Conservation (phyloP, 2,329 filamentous ascomycete species). For the Epicoccum nigrum region DNA sequence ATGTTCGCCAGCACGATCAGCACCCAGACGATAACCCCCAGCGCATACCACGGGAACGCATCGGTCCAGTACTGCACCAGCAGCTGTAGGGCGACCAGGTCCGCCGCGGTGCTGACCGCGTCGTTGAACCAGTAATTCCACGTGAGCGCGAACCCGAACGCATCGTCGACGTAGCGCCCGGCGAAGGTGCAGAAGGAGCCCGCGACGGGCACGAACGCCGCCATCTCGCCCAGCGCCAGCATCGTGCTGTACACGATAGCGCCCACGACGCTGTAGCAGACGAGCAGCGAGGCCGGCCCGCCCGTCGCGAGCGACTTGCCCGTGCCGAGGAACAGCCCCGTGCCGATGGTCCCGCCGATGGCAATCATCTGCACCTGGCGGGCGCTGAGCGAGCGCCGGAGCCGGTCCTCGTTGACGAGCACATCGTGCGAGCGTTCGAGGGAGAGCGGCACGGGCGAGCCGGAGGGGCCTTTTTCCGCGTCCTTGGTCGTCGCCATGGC, state of each 20-base stretch:
- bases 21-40: slow-evolving; percentile 41
- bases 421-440: slow-evolving; percentile 16
- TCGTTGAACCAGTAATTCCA: slow-evolving; percentile 45
- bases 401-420: slow-evolving; percentile 30
- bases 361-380: slow-evolving; percentile 68
- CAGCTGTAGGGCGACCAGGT: slow-evolving; percentile 44
- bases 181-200: slow-evolving; percentile 40
- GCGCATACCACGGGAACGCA: slow-evolving; percentile 39
- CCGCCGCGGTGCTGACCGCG: slow-evolving; percentile 42
- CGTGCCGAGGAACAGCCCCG: slow-evolving; percentile 65
- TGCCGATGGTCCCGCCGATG: slow-evolving; percentile 65
- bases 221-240: slow-evolving; percentile 48
- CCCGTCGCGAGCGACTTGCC: slow-evolving; percentile 60
- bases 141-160: slow-evolving; percentile 55
- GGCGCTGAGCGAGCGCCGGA: slow-evolving; percentile 36
- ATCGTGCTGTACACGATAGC: slow-evolving; percentile 43
- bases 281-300: slow-evolving; percentile 38
- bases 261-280: slow-evolving; percentile 49
- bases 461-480: slow-evolving; percentile 22
- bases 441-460: slow-evolving; percentile 19
- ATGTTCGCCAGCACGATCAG: slow-evolving; percentile 44
- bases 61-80: slow-evolving; percentile 47
- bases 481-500: slow-evolving; percentile 19
- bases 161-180: slow-evolving; percentile 62
- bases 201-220: slow-evolving; percentile 45